Base-by-base conservation (phyloP, 805 yeast genomes). In the Tetrapisispora namnaoensis region DNA sequence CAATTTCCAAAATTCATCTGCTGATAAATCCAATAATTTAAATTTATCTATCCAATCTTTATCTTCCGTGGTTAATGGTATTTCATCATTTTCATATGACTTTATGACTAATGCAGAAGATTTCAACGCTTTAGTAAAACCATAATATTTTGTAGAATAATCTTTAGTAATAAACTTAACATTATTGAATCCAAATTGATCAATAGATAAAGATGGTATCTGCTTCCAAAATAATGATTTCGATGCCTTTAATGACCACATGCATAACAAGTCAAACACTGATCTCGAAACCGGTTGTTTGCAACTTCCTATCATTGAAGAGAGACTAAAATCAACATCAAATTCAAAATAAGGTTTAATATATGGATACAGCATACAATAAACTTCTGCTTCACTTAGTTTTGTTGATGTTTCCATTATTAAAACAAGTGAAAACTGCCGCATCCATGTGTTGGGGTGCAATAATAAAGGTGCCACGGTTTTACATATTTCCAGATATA, bases 401-500 rank as follows among this genome's bases (percentile, higher is more conserved):
- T 79, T 79, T 2, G 73, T 70, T 1, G 86, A 78, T 1, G 86
- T 75, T 0, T 83, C 74, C 2, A 84, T 69, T 1, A 89, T 70
- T 45, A 89, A 70, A 2, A 73, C 67, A 40, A 88, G 58, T 0
- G 84, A 77, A 1, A 83, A 75, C 53, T 86, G 87, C 37, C 95
- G 67, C 11, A 91, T 82, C 81, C 95, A 82, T 47, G 79, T 83
- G 63, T 88, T 90, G 0, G 98, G 98, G 60, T 90, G 97, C 9
- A 90, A 64, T 0, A 85, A 60, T 27, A 91, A 72, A 48, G 80
- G 78, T 2, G 81, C 68, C 0, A 78, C 69, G 3, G 72, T 67
- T 2, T 68, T 66, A 17, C 80, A 66, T 3, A 83, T 63, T 51
- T 80, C 85, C 77, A 83, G 79, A 34, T 77, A 63, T 45, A 71